These are phyloP conservation scores for Cyphellophora attinorum DNA, from an alignment of 2,329 filamentous ascomycete species.

Conservation along the genomic window DNA sequence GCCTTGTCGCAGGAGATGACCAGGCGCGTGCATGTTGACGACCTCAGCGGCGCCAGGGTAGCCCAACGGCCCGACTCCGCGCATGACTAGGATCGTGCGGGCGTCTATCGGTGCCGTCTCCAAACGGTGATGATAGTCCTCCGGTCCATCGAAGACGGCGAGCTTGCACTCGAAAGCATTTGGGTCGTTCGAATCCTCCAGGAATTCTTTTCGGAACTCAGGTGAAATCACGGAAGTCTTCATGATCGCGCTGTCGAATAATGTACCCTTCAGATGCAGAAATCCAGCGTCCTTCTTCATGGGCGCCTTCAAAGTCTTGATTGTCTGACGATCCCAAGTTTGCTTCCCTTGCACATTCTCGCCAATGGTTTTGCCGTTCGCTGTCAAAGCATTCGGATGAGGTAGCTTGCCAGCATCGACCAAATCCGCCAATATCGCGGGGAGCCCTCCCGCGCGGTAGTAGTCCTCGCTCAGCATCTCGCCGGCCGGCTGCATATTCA, in stretches of 20 bases:
- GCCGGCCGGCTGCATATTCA: conserved; percentile 47
- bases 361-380: conserved; percentile 36
- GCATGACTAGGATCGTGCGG: conserved; percentile 39
- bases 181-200: conserved; percentile 35
- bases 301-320: conserved; percentile 35
- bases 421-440: conserved; percentile 45
- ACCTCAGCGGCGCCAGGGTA: conserved; percentile 44
- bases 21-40: conserved; percentile 43
- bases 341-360: conserved; percentile 36
- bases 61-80: conserved; percentile 39
- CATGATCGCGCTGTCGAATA: conserved; percentile 45
- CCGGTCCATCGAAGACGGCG: conserved; percentile 42
- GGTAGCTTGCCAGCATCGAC: conserved; percentile 36
- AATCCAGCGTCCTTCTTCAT: conserved; percentile 43
- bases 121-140: conserved; percentile 37
- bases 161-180: conserved; percentile 40
- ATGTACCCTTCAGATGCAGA: conserved; percentile 36
- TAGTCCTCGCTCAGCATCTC: conserved; percentile 46
- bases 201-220: conserved; percentile 35
- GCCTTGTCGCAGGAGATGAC: conserved; percentile 34
- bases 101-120: conserved; percentile 31
- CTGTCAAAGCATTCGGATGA: conserved; percentile 33
- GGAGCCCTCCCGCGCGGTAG: conserved; percentile 43
- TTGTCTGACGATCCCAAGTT: conserved; percentile 42
- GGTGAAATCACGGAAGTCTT: conserved; percentile 42